These are phyloP conservation scores for Cylindrotheca fusiformis DNA, from an alignment of 108 stramenopile genomes.

Conservation along the genomic window DNA sequence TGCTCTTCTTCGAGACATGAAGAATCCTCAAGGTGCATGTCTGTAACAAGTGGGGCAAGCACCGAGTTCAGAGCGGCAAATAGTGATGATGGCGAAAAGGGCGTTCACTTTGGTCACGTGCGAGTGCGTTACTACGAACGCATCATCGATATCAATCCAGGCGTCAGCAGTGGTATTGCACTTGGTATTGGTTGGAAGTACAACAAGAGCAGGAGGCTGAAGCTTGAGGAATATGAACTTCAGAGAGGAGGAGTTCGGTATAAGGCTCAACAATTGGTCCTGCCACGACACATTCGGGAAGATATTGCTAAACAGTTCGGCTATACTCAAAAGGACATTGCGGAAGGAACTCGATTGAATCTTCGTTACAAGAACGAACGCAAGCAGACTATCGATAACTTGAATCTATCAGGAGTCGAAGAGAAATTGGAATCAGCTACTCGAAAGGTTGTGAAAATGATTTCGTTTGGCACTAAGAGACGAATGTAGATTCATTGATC, in stretches of 20 bases:
- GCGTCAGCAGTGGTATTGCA: conserved; percentile 11
- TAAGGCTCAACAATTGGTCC: not conserved
- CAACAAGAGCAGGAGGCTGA: not conserved
- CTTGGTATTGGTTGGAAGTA: conserved; percentile 26
- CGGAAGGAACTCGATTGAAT: conserved; percentile 11
- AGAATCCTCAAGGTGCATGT: too few relatives aligned
- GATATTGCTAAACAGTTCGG: conserved; percentile 10
- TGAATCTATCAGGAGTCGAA: conserved; percentile 12
- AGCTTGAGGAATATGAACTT: conserved; percentile 14
- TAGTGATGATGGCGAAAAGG: too few relatives aligned
- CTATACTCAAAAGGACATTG: conserved; percentile 27
- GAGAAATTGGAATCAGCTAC: conserved; percentile 24
- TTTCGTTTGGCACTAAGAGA: not conserved
- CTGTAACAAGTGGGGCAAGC: too few relatives aligned
- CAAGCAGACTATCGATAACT: conserved; percentile 25
- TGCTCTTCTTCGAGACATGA: too few relatives aligned
- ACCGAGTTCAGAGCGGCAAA: too few relatives aligned
- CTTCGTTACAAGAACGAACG: conserved; percentile 17
- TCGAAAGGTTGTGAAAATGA: conserved; percentile 6
- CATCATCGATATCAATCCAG: conserved; percentile 50
- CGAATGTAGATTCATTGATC: too few relatives aligned
- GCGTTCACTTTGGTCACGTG: conserved; percentile 6
- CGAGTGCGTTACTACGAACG: conserved; percentile 48
- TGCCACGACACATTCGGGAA: conserved; percentile 15
- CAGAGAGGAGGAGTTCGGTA: conserved; percentile 4